Base-by-base conservation (phyloP, 495 filamentous ascomycete genomes). In the Podospora didyma region DNA sequence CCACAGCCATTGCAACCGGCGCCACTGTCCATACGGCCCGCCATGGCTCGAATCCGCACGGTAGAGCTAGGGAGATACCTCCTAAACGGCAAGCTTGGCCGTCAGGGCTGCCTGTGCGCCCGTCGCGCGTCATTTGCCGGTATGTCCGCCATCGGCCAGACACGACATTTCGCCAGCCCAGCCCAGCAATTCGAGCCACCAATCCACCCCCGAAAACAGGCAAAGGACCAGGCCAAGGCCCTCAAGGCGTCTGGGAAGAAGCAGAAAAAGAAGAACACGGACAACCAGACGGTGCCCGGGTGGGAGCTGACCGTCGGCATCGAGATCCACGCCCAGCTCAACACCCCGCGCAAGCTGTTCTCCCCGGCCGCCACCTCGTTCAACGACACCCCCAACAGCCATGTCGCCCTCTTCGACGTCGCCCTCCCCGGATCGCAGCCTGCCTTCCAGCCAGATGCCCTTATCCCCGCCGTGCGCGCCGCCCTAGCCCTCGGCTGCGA, bases 261-360 rank as follows among this genome's bases (percentile, higher is more conserved):
- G 45, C 71, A 72, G 55, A 70, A 67, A 31, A 31, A 31, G 34
- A 63, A 64, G n/a, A 81, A 80, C n/a, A 62, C 35, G 51, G 70
- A 75, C 52, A 78, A 76, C 53, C 79, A 82, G 56, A 77, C 74
- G 44, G 71, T 82, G 10, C 74, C 81, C 19, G 77, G 80, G 24
- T 98, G 92, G 93, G 88, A 94, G 60, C 76, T 97, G 63, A 96
- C 93, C 0, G 90, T 96, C 14, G 94, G 94, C 46, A 89, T 99
- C 63, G 94, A 99, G 73, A 92, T 99, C 62, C 95, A 99, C 69
- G 94, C 95, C 11, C 93, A 97, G 68, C 76, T 99, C 61, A 93
- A 97, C 67, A 93, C 92, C 2, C 78, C 81, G 6, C 73, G 79
- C 59, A 96, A 97, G 70, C 77, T 98, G 54, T 97, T 97, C 75